These are phyloP conservation scores for Fomitopsis palustris DNA, from an alignment of 1,284 basidiomycete species.

Conservation along the genomic window DNA sequence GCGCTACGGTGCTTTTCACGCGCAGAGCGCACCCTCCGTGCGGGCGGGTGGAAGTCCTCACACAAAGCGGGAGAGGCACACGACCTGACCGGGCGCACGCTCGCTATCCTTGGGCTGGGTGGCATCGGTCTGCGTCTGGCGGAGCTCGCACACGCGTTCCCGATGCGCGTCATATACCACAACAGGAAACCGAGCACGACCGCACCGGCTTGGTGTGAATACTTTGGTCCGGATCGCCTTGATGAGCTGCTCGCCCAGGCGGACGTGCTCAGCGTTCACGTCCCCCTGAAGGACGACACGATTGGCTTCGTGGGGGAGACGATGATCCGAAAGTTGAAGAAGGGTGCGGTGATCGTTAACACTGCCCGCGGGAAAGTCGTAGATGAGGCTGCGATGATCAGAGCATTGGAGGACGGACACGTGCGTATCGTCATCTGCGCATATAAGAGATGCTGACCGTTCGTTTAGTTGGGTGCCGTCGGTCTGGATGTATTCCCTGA, in stretches of 20 bases:
- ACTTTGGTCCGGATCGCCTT: slow-evolving; percentile 56
- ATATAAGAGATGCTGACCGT: background rate
- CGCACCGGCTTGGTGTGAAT: slow-evolving; percentile 75
- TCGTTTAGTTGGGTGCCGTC: slow-evolving; percentile 67
- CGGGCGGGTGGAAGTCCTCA: slow-evolving; percentile 54
- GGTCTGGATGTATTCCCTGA: slow-evolving; percentile 91
- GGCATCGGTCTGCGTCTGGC: slow-evolving; percentile 81
- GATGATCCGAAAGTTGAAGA: slow-evolving; percentile 80
- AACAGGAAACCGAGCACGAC: slow-evolving; percentile 53
- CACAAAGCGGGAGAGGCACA: slow-evolving; percentile 46
- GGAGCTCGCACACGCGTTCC: slow-evolving; percentile 69
- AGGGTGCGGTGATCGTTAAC: slow-evolving; percentile 81
- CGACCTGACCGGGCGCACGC: slow-evolving; percentile 78
- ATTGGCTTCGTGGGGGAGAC: slow-evolving; percentile 73
- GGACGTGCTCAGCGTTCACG: slow-evolving; percentile 80
- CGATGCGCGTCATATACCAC: slow-evolving; percentile 88
- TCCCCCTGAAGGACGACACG: slow-evolving; percentile 73
- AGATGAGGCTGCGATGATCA: slow-evolving; percentile 84
- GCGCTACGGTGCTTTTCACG: slow-evolving; percentile 75
- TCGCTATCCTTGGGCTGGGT: slow-evolving; percentile 88
- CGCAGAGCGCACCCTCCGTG: slow-evolving; percentile 65
- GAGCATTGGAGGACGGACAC: slow-evolving; percentile 80
- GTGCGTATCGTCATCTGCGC: slow-evolving; percentile 40
- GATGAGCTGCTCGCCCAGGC: slow-evolving; percentile 71
- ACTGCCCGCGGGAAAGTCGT: slow-evolving; percentile 90